Conservation (phyloP, 805 yeast genomes). For the Kurtzmaniella fragi region DNA sequence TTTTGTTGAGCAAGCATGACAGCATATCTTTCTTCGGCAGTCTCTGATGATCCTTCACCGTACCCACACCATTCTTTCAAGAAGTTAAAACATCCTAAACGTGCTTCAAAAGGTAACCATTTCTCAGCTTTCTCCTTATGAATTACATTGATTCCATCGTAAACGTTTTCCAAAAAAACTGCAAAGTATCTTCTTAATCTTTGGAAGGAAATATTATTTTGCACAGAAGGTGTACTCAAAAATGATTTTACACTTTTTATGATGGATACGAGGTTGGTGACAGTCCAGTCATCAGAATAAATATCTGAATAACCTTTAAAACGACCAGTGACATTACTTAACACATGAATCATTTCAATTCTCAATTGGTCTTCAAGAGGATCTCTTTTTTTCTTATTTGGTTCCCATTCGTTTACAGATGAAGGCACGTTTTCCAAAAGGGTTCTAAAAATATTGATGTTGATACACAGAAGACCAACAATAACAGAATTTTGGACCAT, state of each 20-base stretch:
- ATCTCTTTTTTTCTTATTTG: slow-evolving; percentile 27
- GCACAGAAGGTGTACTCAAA: slow-evolving; percentile 52
- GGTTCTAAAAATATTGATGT: slow-evolving; percentile 81
- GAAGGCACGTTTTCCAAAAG: slow-evolving; percentile 72
- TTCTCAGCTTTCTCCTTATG: slow-evolving; percentile 30
- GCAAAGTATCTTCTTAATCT: slow-evolving; percentile 78
- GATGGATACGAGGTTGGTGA: slow-evolving; percentile 57
- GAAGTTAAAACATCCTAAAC: slow-evolving; percentile 75
- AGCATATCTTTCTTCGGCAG: slow-evolving; percentile 63
- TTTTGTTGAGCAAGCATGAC: slow-evolving; percentile 42
- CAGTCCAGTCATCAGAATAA: slow-evolving; percentile 62
- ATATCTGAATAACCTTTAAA: slow-evolving; percentile 46
- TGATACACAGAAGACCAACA: slow-evolving; percentile 84
- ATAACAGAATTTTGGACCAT: slow-evolving; percentile 81
- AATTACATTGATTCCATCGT: slow-evolving; percentile 43
- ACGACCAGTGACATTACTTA: slow-evolving; percentile 62
- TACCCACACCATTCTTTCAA: slow-evolving; percentile 94
- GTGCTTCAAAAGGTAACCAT: slow-evolving; percentile 82
- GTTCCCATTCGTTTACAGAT: slow-evolving; percentile 45
- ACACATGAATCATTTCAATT: slow-evolving; percentile 72
- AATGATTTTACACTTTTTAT: slow-evolving; percentile 59
- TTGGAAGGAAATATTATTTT: slow-evolving; percentile 66
- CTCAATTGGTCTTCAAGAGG: slow-evolving; percentile 44
- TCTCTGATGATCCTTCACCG: slow-evolving; percentile 55
- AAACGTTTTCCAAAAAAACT: slow-evolving; percentile 73